Evolutionary conservation across 2,329 filamentous ascomycete genomes (phyloP), one percentile per base, ranked within the genome.

Genomic region (Achaetomium macrosporum): DNA sequence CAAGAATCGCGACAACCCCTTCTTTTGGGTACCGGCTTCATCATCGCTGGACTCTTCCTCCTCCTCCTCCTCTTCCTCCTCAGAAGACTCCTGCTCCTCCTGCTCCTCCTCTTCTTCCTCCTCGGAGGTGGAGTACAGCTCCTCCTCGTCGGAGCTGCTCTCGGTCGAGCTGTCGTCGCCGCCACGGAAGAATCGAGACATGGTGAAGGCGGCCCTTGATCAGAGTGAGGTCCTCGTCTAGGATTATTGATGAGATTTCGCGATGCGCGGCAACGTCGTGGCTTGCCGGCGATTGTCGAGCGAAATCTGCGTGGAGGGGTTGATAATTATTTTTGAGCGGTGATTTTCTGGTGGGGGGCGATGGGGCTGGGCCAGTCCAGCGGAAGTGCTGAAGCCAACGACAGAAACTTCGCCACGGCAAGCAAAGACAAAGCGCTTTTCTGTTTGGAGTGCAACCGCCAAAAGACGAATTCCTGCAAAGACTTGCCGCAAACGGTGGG

Each of bases 161-260:
- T 96, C 91, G 79, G 84, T 89, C 68, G 92, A 96, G 83, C 91
- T 96, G 75, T 95, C 91, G 77, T 81, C 78, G 67, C 86, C 88
- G 71, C 88, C 88, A 73, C 90, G 88, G 81, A 97, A 97, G 76
- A 97, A 99, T 77, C 90, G 88, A 81, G 93, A 97, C 88, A 92
- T 93, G 58, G 47, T 58, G 46, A 51, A 56, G 29, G 57, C 41
- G 35, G 46, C 52, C 29, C 44, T n/a, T 40, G 35, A 16, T 43
- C 13, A 19, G 42, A 29, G 19, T 37, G 16, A 30, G 15, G 33
- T 52, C 30, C 49, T 33, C 30, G 35, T 49, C 41, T 41, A 19
- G 35, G 30, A 43, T 35, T 41, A 45, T 33, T 52, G 51, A 41
- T 50, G 31, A 31, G 17, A 29, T 33, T 39, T 50, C 36, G 42